Percentiles rank a stretch among this genome's conserved stretches.
Conservation (phyloP, 108 stramenopile species). For the Parmales sp. region DNA sequence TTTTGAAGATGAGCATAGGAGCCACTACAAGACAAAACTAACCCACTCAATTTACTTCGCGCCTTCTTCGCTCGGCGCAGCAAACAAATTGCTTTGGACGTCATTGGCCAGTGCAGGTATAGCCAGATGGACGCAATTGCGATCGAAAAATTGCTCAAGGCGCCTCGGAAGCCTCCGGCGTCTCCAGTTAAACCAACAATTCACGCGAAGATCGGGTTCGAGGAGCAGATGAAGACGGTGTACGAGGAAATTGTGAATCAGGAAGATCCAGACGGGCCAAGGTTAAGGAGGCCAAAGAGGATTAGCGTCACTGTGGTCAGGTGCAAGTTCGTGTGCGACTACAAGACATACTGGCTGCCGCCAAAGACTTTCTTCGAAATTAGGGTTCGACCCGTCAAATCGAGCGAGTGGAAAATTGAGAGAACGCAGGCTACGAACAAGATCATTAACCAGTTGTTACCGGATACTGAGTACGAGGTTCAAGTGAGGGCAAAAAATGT, state of each 20-base stretch:
- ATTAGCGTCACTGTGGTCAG: neutral
- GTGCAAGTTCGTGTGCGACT: neutral
- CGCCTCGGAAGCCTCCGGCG: neutral
- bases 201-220: slow-evolving; percentile 4
- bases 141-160: neutral
- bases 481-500: neutral
- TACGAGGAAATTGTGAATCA: slow-evolving; percentile 6
- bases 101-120: neutral
- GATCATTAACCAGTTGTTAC: neutral
- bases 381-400: neutral
- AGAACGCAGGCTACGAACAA: slow-evolving; percentile 6
- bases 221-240: slow-evolving; percentile 1
- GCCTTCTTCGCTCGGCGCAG: too few species aligned
- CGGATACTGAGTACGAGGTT: neutral
- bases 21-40: too few species aligned
- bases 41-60: too few species aligned
- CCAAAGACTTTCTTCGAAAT: neutral
- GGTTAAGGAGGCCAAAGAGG: slow-evolving; percentile 4
- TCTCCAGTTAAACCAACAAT: neutral
- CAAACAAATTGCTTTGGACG: slow-evolving; percentile 3
- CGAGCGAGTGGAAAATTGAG: neutral
- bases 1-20: too few species aligned
- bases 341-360: slow-evolving; percentile 6
- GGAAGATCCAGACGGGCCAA: neutral
- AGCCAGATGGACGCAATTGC: neutral